Base-by-base conservation (phyloP, 2,329 filamentous ascomycete species). In the Penicillium occitanis region DNA sequence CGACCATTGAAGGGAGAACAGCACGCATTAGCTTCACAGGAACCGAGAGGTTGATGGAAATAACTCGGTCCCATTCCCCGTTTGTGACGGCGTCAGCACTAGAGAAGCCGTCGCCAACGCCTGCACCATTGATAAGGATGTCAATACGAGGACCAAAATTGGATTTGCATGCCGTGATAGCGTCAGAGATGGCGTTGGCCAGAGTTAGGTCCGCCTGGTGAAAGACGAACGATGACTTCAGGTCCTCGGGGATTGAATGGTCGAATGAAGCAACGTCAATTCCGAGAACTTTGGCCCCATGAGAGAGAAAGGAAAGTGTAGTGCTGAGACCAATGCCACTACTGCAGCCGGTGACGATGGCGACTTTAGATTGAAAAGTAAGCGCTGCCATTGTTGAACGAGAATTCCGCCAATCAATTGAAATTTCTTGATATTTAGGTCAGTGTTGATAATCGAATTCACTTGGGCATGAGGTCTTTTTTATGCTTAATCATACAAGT, bases 101-200 rank as follows among this genome's bases (percentile, higher is more conserved):
- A 8, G 22, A 13, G 1, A 73, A 74, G 25, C 73, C 74, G 71
- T 83, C 81, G 70, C 79, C 78, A 19, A 83, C 70, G 30, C 81
- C 81, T 0, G 81, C 81, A 28, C 80, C 76, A 65, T 83, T 83
- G 57, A 80, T 73, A n/a, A 83, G 73, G 11, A 81, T 74, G 67
- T 83, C 80, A 44, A 81, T 33, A 19, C 53, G 53, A 28, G 19
- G 28, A 17, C 53, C 53, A 35, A 57, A 57, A 19, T 19, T 25
- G 19, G 22, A 25, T n/a, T 19, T 35, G 25, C 53, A 57, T 11
- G 28, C n/a, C 33, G 22, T 33, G 22, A 57, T 22, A 35, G 28
- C 30, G 5, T 37, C 35, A 17, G 28, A 7, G 7, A 14, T n/a
- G 14, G 53, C 30, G 53, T 2, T 19, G n/a, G 28, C 28, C 33